Evolutionary conservation across 306 rosid genomes (phyloP).

Genomic region (Fagus crenata): DNA sequence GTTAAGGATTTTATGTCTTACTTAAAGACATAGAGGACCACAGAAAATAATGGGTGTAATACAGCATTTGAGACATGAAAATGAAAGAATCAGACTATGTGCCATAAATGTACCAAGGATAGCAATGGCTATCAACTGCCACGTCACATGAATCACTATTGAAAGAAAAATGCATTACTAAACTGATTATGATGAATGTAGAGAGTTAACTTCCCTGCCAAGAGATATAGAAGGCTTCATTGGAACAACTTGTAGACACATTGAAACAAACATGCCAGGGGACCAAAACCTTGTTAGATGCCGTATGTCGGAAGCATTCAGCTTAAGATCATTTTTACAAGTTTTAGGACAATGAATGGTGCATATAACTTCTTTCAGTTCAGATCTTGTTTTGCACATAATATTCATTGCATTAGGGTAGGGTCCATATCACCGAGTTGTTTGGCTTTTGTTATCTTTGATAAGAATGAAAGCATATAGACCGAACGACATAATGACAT

Average conservation of each 20-base stretch:
- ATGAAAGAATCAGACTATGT: neutral
- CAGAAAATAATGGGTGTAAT: neutral
- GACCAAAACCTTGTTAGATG: constrained; percentile 10
- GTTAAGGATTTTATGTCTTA: neutral
- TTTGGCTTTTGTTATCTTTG: neutral
- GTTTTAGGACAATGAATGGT: neutral
- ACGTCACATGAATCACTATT: neutral
- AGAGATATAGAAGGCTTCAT: neutral
- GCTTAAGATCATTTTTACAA: constrained; percentile 4
- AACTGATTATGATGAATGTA: neutral
- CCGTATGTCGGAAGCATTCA: constrained; percentile 30
- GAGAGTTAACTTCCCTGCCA: neutral
- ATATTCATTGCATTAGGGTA: neutral
- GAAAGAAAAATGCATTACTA: neutral
- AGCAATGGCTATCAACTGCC: neutral
- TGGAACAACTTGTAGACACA: neutral
- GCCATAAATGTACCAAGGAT: neutral
- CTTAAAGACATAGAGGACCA: neutral
- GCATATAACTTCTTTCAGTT: neutral
- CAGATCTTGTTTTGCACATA: neutral
- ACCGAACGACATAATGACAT: neutral
- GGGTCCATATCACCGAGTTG: neutral
- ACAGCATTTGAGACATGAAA: neutral
- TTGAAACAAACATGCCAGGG: neutral
- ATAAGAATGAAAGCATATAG: neutral